phyloP scores from a whole-genome alignment of 1,284 basidiomycete genomes.

The Volvariella surrecta region DNA sequence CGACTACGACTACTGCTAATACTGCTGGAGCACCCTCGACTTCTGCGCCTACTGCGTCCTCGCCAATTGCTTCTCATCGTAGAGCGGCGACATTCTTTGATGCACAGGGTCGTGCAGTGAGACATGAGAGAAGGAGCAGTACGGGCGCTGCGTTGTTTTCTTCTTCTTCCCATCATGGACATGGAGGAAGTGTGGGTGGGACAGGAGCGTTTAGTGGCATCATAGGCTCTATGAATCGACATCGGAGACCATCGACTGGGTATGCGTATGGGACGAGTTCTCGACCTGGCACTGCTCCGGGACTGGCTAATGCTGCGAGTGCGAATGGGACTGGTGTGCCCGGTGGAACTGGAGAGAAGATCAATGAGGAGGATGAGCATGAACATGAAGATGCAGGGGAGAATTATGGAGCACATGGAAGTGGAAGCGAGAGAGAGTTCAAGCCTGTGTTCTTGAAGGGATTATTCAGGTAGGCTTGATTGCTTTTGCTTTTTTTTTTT shows the following conservation, averaged over 20 bases:
- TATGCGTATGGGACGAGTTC: constrained; percentile 33
- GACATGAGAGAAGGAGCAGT: constrained; percentile 73
- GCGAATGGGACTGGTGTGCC: too few species aligned
- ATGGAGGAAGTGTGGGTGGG: too few species aligned
- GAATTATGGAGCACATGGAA: constrained; percentile 4
- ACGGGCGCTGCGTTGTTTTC: constrained; percentile 52
- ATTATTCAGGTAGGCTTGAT: constrained; percentile 62
- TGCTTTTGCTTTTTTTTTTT: constrained; percentile 2
- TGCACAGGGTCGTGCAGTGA: constrained; percentile 42
- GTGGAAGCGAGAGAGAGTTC: constrained; percentile 53
- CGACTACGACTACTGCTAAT: constrained; percentile 7
- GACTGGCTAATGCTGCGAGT: constrained; percentile 25
- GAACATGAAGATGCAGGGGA: constrained; percentile 18
- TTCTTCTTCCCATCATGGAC: too few species aligned
- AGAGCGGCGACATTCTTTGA: constrained; percentile 71
- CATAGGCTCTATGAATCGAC: constrained; percentile 54
- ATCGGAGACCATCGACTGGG: constrained; percentile 59
- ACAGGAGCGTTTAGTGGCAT: constrained; percentile 10
- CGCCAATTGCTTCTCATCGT: constrained; percentile 32
- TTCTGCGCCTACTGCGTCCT: constrained; percentile 9
- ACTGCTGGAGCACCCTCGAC: constrained; percentile 22
- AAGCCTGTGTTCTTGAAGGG: constrained; percentile 89
- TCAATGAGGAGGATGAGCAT: constrained; percentile 17
- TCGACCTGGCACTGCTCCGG: constrained; percentile 24
- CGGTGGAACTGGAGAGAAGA: constrained; percentile 18